These are phyloP conservation scores for Chaetomium strumarium DNA, from an alignment of 2,329 filamentous ascomycete species.

Conservation along the genomic window DNA sequence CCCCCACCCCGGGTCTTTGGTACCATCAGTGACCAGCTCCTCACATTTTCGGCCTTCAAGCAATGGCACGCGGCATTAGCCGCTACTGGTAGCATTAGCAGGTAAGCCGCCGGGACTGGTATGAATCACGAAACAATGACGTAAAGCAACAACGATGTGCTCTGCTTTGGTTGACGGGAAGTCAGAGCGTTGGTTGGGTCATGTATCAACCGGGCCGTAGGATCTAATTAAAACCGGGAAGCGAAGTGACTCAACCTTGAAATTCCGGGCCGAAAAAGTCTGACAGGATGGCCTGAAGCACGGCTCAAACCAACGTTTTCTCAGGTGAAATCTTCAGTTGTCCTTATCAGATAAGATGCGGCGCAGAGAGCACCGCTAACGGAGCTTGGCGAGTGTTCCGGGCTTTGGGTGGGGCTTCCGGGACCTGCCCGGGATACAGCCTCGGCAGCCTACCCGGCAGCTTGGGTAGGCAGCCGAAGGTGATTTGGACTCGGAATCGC, in stretches of 20 bases:
- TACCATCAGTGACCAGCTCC: no score
- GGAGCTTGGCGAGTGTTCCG: no score
- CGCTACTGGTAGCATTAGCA: no score
- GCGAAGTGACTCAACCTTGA: background rate
- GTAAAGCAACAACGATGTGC: background rate
- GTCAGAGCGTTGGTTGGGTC: conserved; percentile 9
- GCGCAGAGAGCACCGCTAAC: background rate
- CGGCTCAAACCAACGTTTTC: conserved; percentile 12
- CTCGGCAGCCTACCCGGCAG: conserved; percentile 1
- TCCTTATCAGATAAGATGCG: conserved; percentile 9
- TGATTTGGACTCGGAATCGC: background rate
- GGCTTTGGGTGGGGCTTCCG: background rate
- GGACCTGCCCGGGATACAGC: background rate
- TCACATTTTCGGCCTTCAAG: no score
- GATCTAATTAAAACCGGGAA: conserved; percentile 1
- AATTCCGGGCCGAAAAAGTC: conserved; percentile 1
- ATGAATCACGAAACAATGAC: no score
- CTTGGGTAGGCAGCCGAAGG: no score
- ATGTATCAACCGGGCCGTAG: background rate
- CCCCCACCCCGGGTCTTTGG: no score
- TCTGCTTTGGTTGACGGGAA: background rate
- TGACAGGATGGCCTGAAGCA: conserved; percentile 9
- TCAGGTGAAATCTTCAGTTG: conserved; percentile 3
- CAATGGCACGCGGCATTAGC: no score
- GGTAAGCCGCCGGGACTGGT: no score